A percentile compares a stretch with the other conserved stretches of the same genome.
Evolutionary conservation across 2,329 filamentous ascomycete genomes (phyloP).

Genomic region (Colletotrichum ledebouriae): DNA sequence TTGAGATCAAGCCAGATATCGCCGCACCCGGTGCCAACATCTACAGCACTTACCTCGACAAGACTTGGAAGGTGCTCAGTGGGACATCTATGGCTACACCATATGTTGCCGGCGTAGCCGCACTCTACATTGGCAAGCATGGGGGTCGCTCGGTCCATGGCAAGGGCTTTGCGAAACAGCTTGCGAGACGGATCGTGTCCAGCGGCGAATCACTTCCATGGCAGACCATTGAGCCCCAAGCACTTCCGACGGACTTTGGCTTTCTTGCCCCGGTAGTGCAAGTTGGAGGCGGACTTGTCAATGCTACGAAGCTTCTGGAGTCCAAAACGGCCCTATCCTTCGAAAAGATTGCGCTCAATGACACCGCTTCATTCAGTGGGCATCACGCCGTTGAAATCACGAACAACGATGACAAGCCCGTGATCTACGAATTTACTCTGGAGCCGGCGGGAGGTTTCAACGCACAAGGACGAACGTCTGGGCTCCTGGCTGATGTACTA

Average conservation of each 20-base stretch:
- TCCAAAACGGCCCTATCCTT: constrained; percentile 54
- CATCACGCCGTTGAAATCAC: constrained; percentile 48
- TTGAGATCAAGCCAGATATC: constrained; percentile 59
- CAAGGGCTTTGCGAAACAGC: constrained; percentile 47
- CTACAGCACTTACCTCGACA: constrained; percentile 57
- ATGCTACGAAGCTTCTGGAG: constrained; percentile 57
- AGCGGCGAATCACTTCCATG: constrained; percentile 51
- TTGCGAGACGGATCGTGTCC: constrained; percentile 51
- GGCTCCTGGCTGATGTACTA: constrained; percentile 23
- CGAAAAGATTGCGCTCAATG: constrained; percentile 58
- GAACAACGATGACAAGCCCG: constrained; percentile 52
- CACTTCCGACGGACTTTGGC: constrained; percentile 43
- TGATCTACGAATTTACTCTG: constrained; percentile 50
- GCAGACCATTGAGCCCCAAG: constrained; percentile 44
- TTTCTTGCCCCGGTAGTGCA: constrained; percentile 52
- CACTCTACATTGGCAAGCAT: constrained; percentile 53
- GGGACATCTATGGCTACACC: constrained; percentile 65
- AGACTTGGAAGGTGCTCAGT: constrained; percentile 55
- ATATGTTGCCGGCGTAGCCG: constrained; percentile 59
- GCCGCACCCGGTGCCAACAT: constrained; percentile 60
- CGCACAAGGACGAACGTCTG: constrained; percentile 45
- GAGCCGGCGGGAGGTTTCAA: constrained; percentile 54
- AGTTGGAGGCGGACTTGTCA: constrained; percentile 57
- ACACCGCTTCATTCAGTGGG: constrained; percentile 55
- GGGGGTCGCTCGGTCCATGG: constrained; percentile 52